Conservation (phyloP, 345 rosid genomes). For the Mangifera indica region DNA sequence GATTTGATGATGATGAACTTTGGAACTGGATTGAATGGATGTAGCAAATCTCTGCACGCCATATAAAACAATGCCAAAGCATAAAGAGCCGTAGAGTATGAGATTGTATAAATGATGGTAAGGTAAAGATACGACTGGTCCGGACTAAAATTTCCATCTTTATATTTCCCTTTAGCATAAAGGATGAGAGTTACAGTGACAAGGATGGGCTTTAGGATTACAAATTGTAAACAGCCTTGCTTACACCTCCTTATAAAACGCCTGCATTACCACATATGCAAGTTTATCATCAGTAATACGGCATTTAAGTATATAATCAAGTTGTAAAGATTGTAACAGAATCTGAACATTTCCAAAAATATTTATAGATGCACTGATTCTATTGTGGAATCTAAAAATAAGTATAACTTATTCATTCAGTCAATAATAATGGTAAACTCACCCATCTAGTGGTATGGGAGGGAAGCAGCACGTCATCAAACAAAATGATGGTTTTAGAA, state of each 20-base stretch:
- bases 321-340: not conserved
- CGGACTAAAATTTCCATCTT: constrained; percentile 95
- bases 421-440: constrained; percentile 28
- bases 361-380: no score
- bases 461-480: constrained; percentile 95
- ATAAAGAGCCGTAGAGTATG: constrained; percentile 86
- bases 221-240: constrained; percentile 98
- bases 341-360: not conserved
- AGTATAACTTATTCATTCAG: not conserved
- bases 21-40: constrained; percentile 98
- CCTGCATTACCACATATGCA: constrained; percentile 36
- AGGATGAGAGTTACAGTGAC: constrained; percentile 84
- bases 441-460: constrained; percentile 88
- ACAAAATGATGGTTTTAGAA: constrained; percentile 74
- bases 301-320: not conserved
- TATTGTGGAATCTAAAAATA: no score
- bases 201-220: constrained; percentile 88
- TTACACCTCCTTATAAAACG: constrained; percentile 95
- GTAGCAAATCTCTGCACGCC: constrained; percentile 96
- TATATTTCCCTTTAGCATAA: constrained; percentile 91
- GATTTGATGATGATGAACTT: constrained; percentile 92
- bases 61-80: constrained; percentile 84
- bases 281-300: constrained; percentile 12
- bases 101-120: constrained; percentile 85
- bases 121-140: constrained; percentile 83